These are phyloP conservation scores for Erysiphe pulchra DNA, from an alignment of 2,329 filamentous ascomycete species.

Conservation along the genomic window DNA sequence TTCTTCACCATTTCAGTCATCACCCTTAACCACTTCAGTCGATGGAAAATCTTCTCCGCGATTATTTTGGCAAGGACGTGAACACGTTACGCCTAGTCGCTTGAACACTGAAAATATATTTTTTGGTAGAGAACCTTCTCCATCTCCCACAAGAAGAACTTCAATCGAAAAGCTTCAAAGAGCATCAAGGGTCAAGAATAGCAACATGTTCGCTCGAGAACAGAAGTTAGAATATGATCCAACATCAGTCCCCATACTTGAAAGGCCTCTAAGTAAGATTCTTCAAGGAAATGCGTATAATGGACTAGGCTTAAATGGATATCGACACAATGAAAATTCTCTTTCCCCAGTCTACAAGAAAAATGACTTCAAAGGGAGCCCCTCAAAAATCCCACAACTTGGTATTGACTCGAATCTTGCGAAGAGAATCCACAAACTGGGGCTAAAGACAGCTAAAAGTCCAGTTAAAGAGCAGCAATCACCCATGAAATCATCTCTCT, in stretches of 20 bases:
- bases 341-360: constrained; percentile 20
- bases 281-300: constrained; percentile 48
- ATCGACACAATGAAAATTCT: constrained; percentile 23
- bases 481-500: constrained; percentile 74
- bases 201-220: constrained; percentile 85
- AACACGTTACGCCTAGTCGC: constrained; percentile 38
- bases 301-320: constrained; percentile 26
- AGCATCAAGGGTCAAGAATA: constrained; percentile 90
- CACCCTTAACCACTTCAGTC: constrained; percentile 30
- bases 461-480: constrained; percentile 50
- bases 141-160: constrained; percentile 51
- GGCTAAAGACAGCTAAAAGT: constrained; percentile 12
- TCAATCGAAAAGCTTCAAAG: constrained; percentile 91
- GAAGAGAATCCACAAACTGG: constrained; percentile 10
- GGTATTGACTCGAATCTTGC: constrained; percentile 15
- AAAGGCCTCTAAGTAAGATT: constrained; percentile 53
- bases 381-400: constrained; percentile 23
- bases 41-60: constrained; percentile 46
- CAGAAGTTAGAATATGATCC: constrained; percentile 86
- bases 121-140: constrained; percentile 26
- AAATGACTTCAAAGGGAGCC: constrained; percentile 35
- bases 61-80: constrained; percentile 67
- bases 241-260: constrained; percentile 45
- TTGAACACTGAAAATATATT: constrained; percentile 44
- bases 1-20: constrained; percentile 66